Evolutionary conservation across 176 grass and related monocot genomes (phyloP).

Genomic region (Triticum dicoccoides): DNA sequence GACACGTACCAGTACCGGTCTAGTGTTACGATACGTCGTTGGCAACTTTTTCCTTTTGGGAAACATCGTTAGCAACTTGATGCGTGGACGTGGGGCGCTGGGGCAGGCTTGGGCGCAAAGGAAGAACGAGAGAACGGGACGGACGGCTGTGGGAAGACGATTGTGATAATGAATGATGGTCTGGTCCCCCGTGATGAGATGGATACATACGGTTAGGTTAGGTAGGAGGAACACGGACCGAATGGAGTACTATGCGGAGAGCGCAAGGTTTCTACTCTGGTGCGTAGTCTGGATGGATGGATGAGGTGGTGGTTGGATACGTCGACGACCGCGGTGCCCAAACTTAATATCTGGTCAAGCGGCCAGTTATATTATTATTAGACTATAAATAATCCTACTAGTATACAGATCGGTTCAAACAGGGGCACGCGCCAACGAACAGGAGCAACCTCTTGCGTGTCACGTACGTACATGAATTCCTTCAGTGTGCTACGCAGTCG

Average conservation of each 20-base stretch:
- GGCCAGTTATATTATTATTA: too few relatives aligned
- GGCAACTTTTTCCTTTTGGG: background rate
- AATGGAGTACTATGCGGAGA: background rate
- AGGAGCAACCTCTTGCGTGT: too few relatives aligned
- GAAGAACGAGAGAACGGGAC: background rate
- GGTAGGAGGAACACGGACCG: background rate
- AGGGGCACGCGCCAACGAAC: too few relatives aligned
- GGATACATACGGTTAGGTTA: background rate
- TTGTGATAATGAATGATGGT: background rate
- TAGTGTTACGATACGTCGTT: background rate
- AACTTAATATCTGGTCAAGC: background rate
- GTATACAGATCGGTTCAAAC: too few relatives aligned
- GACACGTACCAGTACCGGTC: too few relatives aligned
- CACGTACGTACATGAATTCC: too few relatives aligned
- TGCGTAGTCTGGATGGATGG: background rate
- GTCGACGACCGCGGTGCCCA: background rate
- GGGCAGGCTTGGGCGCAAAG: background rate
- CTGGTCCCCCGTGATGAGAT: background rate
- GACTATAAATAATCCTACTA: too few relatives aligned
- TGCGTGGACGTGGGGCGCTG: background rate
- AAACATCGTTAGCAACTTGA: background rate
- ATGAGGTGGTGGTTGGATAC: background rate
- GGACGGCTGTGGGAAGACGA: background rate
- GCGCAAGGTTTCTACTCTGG: background rate
- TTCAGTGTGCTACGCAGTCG: too few relatives aligned